Conservation (phyloP, 2,329 filamentous ascomycete genomes). For the Pyricularia grisea region DNA sequence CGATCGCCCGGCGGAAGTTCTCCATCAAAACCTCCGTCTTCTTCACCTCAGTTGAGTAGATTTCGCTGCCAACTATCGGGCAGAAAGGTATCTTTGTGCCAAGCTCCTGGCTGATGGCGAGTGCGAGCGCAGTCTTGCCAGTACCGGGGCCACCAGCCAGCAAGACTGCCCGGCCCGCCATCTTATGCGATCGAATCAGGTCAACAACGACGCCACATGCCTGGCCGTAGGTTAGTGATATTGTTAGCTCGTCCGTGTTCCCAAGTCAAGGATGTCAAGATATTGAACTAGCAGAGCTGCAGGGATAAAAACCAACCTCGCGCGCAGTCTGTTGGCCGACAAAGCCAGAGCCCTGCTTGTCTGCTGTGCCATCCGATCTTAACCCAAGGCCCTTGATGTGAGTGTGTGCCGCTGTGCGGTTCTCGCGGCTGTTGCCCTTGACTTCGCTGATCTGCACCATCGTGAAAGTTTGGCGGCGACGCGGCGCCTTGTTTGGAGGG, state of each 20-base stretch:
- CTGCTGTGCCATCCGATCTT: constrained; percentile 75
- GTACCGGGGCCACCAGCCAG: constrained; percentile 92
- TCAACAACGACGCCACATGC: constrained; percentile 92
- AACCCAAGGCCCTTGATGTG: constrained; percentile 95
- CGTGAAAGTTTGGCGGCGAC: constrained; percentile 22
- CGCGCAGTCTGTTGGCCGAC: constrained; percentile 80
- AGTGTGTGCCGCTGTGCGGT: constrained; percentile 91
- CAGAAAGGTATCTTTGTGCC: constrained; percentile 98
- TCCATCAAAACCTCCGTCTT: constrained; percentile 99
- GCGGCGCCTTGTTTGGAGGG: constrained; percentile 3
- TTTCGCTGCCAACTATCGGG: constrained; percentile 94
- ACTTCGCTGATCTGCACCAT: constrained; percentile 93
- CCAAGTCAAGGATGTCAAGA: not conserved
- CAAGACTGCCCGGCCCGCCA: constrained; percentile 89
- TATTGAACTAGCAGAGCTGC: not conserved
- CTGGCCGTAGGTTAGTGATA: constrained; percentile 32
- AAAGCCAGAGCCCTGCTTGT: constrained; percentile 72
- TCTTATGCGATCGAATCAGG: constrained; percentile 91
- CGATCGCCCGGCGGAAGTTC: constrained; percentile 95
- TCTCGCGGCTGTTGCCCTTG: constrained; percentile 89
- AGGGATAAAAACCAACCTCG: constrained; percentile 49
- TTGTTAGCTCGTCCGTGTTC: not conserved
- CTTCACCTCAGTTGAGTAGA: constrained; percentile 97
- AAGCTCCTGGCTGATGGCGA: constrained; percentile 93
- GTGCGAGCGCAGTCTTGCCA: constrained; percentile 91